Evolutionary conservation across 2,329 filamentous ascomycete species (phyloP).

Genomic region (Myrmaecium sp.): DNA sequence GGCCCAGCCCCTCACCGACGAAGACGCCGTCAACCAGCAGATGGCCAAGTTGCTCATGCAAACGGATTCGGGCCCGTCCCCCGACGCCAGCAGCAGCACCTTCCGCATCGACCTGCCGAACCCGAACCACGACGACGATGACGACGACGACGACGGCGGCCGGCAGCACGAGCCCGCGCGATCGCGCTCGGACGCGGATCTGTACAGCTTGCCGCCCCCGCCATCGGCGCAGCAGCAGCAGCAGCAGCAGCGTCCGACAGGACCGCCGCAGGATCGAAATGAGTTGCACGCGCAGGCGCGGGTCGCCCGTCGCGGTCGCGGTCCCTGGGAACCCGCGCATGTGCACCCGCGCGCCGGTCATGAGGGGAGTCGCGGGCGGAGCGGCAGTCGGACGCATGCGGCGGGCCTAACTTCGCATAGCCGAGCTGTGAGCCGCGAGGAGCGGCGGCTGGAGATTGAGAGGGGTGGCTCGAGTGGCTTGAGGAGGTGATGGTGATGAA

Average conservation of each 20-base stretch:
- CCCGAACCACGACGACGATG: too few species aligned
- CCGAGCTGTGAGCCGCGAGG: slow-evolving; percentile 17
- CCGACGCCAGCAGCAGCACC: slow-evolving; percentile 21
- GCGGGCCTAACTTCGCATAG: slow-evolving; percentile 14
- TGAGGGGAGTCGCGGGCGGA: slow-evolving; percentile 15
- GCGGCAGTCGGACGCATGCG: slow-evolving; percentile 11
- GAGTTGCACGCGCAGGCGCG: slow-evolving; percentile 7
- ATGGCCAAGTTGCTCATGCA: slow-evolving; percentile 30
- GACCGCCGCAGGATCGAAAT: too few species aligned
- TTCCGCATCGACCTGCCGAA: slow-evolving; percentile 26
- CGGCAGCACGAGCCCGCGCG: slow-evolving; percentile 9
- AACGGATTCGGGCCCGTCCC: slow-evolving; percentile 14
- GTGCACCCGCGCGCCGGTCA: slow-evolving; percentile 14
- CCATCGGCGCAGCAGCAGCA: slow-evolving; percentile 7
- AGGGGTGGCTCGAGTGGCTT: slow-evolving; percentile 8
- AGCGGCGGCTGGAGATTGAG: slow-evolving; percentile 24
- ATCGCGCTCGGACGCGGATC: slow-evolving; percentile 7
- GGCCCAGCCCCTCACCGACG: slow-evolving; percentile 21
- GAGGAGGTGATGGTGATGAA: background rate
- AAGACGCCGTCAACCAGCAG: slow-evolving; percentile 33
- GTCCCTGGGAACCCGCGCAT: slow-evolving; percentile 12
- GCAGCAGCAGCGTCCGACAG: slow-evolving; percentile 7
- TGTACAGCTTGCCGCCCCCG: slow-evolving; percentile 16
- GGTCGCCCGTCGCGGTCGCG: slow-evolving; percentile 11
- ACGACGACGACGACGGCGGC: slow-evolving; percentile 9